A percentile compares a stretch with the other conserved stretches of the same genome.
Conservation (phyloP, 2,329 filamentous ascomycete genomes). For the Alternaria burnsii region DNA sequence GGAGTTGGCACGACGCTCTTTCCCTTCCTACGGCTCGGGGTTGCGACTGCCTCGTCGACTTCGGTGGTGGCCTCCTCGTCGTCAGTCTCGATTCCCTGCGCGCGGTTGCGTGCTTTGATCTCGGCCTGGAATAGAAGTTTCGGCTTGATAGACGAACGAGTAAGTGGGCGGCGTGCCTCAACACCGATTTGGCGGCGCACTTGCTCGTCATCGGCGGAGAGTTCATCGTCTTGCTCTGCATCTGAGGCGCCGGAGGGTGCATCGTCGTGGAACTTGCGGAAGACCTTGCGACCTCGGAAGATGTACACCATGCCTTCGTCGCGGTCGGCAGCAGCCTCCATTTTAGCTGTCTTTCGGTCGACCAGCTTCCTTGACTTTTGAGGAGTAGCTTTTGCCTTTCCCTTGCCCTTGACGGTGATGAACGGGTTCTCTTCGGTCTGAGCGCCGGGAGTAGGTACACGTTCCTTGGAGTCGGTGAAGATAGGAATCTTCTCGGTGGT, state of each 20-base stretch:
- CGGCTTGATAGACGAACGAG: conserved; percentile 75
- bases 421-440: conserved; percentile 75
- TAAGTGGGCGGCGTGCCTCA: conserved; percentile 61
- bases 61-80: conserved; percentile 68
- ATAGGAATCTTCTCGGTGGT: conserved; percentile 71
- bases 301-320: conserved; percentile 78
- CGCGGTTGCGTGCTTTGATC: conserved; percentile 55
- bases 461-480: conserved; percentile 81
- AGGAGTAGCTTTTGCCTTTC: conserved; percentile 57
- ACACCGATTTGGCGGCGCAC: conserved; percentile 49
- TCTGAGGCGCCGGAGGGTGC: conserved; percentile 46
- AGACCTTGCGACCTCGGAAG: conserved; percentile 83
- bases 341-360: conserved; percentile 65
- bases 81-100: conserved; percentile 55
- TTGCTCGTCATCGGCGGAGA: conserved; percentile 52
- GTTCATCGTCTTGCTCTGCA: conserved; percentile 39
- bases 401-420: conserved; percentile 60
- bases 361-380: conserved; percentile 58
- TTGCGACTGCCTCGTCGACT: conserved; percentile 53
- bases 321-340: conserved; percentile 70
- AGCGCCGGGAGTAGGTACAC: conserved; percentile 72
- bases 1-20: conserved; percentile 64
- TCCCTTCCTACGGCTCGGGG: conserved; percentile 40
- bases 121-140: conserved; percentile 72
- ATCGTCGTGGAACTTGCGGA: conserved; percentile 69